Base-by-base conservation (phyloP, 179 eudicot genomes). In the Spergularia azorica region DNA sequence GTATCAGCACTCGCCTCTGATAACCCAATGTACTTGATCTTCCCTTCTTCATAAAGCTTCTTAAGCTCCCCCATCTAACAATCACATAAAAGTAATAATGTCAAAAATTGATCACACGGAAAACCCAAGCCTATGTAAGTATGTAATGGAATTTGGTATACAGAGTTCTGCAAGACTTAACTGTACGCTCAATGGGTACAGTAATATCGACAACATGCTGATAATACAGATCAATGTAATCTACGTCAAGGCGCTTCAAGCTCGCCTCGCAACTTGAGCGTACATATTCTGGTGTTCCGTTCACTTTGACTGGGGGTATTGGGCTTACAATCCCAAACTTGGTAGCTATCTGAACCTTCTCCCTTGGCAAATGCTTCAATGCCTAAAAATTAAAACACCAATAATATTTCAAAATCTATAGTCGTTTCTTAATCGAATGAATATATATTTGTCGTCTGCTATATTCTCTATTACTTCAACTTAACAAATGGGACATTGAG, bases 151-250 rank as follows among this genome's bases (percentile, higher is more conserved):
- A 36, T 36, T 36, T 36, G 50, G 50, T 15, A 55, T 15, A 55
- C n/a, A 15, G n/a, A 55, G 58, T 55, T 6, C 6, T 46, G 9
- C 50, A 46, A 46, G 9, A 46, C 50, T 46, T 46, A 46, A 46
- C 50, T 12, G 97, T 91, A 56, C 87, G 88, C 73, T 91, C 94
- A 41, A 90, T 91, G n/a, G 96, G 94, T 38, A 88, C 81, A 6
- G 88, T 79, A 26, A 84, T 81, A 73, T 90, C 92, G 13, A 90
- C 85, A 4, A 90, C 84, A 52, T 90, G 94, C 70, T 84, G 81
- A 74, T 87, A 91, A 76, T 88, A 90, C 41, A 90, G 88, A 82
- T 91, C 96, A 64, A 88, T 87, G 62, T 91, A 91, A 15, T 88
- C 96, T 20, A 90, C 84, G 75, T 76, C 82, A 46, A 91, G 90